Evolutionary conservation across 352 stramenopile genomes (phyloP).

Genomic region (Pythium insidiosum): DNA sequence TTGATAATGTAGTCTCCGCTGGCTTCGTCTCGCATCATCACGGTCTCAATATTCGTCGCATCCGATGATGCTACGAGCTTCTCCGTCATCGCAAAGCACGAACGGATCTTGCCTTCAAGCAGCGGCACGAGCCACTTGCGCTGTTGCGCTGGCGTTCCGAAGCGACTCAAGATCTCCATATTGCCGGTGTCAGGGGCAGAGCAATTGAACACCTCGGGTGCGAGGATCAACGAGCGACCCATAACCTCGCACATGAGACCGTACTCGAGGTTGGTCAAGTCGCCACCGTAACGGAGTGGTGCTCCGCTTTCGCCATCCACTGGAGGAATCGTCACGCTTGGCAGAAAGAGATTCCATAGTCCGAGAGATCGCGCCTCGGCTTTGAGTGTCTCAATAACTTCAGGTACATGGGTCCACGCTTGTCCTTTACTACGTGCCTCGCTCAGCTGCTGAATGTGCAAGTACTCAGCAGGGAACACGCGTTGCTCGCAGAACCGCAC

Average conservation of each 20-base stretch:
- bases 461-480: constrained; percentile 86
- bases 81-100: constrained; percentile 97
- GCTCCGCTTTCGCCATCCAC: constrained; percentile 31
- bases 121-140: constrained; percentile 91
- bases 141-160: constrained; percentile 89
- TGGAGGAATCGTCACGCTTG: constrained; percentile 38
- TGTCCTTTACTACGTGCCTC: constrained; percentile 38
- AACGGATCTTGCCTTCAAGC: constrained; percentile 90
- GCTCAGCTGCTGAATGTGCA: constrained; percentile 74
- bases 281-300: constrained; percentile 43
- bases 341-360: constrained; percentile 97
- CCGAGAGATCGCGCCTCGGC: constrained; percentile 81
- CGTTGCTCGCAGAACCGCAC: constrained; percentile 83
- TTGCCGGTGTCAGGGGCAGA: constrained; percentile 96
- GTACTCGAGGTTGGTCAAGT: constrained; percentile 91
- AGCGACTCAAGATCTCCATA: constrained; percentile 97
- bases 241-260: constrained; percentile 95
- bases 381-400: constrained; percentile 89
- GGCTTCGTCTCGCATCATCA: constrained; percentile 58
- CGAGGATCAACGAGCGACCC: constrained; percentile 85
- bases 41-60: constrained; percentile 93
- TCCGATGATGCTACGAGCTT: constrained; percentile 93
- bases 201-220: constrained; percentile 96
- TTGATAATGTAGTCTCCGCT: constrained; percentile 90
- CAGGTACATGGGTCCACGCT: constrained; percentile 80